phyloP scores from a whole-genome alignment of 805 yeast species.

The Blastobotrys terrestris region DNA sequence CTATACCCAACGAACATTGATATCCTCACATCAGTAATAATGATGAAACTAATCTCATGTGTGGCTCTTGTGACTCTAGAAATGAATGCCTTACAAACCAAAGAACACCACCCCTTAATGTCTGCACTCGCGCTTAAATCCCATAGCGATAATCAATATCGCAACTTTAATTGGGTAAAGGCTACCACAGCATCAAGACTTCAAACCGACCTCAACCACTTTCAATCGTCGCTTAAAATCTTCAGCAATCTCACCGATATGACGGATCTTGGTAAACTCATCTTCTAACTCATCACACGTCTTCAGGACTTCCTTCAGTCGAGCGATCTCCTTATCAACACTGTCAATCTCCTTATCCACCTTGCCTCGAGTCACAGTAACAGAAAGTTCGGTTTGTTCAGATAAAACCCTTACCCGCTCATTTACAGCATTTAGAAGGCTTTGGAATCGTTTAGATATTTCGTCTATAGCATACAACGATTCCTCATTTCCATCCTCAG shows the following conservation, averaged over 20 bases:
- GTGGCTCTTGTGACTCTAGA: too few relatives aligned
- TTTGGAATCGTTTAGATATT: slow-evolving; percentile 10
- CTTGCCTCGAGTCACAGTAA: slow-evolving; percentile 9
- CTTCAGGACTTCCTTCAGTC: slow-evolving; percentile 33
- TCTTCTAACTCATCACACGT: slow-evolving; percentile 47
- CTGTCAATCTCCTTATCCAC: slow-evolving; percentile 12
- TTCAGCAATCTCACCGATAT: slow-evolving; percentile 38
- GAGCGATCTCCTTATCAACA: slow-evolving; percentile 27
- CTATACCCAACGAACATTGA: too few relatives aligned
- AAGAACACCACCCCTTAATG: too few relatives aligned
- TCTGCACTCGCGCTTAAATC: too few relatives aligned
- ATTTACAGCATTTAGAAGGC: slow-evolving; percentile 10
- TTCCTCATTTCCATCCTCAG: slow-evolving; percentile 11
- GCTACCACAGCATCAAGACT: background rate
- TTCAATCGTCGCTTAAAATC: slow-evolving; percentile 38
- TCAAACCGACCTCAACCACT: background rate
- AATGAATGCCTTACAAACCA: too few relatives aligned
- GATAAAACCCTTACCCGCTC: slow-evolving; percentile 17
- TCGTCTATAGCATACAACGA: slow-evolving; percentile 1
- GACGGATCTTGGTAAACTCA: slow-evolving; percentile 49
- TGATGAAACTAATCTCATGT: too few relatives aligned
- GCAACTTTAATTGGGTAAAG: too few relatives aligned
- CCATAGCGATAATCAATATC: too few relatives aligned
- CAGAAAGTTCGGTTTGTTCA: slow-evolving; percentile 17
- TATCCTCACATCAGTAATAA: too few relatives aligned